These are phyloP conservation scores for Ceratocystis cacaofunesta DNA, from an alignment of 2,329 filamentous ascomycete genomes.

Conservation along the genomic window DNA sequence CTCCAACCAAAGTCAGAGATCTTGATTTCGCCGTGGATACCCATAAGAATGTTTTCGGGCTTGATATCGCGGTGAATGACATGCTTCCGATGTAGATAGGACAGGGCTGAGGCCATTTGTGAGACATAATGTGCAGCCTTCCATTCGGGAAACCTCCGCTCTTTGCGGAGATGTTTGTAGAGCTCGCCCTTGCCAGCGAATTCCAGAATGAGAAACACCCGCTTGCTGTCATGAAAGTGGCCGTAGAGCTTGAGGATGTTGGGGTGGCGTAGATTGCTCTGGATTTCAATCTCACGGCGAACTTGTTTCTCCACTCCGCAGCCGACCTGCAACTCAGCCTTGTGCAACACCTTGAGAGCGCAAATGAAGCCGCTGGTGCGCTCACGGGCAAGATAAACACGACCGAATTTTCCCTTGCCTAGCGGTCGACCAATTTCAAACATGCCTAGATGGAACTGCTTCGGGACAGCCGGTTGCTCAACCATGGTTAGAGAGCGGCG, in stretches of 20 bases:
- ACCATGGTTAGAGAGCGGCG: slow-evolving; percentile 37
- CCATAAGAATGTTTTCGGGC: slow-evolving; percentile 90
- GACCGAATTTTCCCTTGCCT: slow-evolving; percentile 76
- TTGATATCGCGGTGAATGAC: slow-evolving; percentile 97
- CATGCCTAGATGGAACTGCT: slow-evolving; percentile 77
- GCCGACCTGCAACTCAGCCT: slow-evolving; percentile 64
- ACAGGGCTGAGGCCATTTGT: slow-evolving; percentile 78
- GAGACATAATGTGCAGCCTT: slow-evolving; percentile 77
- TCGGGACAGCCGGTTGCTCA: slow-evolving; percentile 41
- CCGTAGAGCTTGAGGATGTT: slow-evolving; percentile 75
- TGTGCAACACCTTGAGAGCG: slow-evolving; percentile 75
- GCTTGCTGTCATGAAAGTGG: slow-evolving; percentile 79
- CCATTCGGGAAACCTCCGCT: slow-evolving; percentile 69
- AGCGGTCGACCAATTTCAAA: slow-evolving; percentile 82
- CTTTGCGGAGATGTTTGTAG: slow-evolving; percentile 71
- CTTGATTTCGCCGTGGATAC: slow-evolving; percentile 95
- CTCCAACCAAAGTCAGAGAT: slow-evolving; percentile 98
- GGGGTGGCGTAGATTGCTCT: slow-evolving; percentile 72
- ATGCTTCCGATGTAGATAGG: slow-evolving; percentile 90
- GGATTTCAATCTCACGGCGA: slow-evolving; percentile 76
- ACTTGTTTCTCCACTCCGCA: slow-evolving; percentile 66
- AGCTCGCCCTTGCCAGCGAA: slow-evolving; percentile 76
- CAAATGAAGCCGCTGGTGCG: slow-evolving; percentile 68
- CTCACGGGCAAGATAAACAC: slow-evolving; percentile 74
- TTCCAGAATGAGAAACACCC: slow-evolving; percentile 75